Percentiles rank a stretch among this genome's conserved stretches.
Evolutionary conservation across 371 early-diverging fungal genomes (phyloP).

Genomic region (Mucor indicus): DNA sequence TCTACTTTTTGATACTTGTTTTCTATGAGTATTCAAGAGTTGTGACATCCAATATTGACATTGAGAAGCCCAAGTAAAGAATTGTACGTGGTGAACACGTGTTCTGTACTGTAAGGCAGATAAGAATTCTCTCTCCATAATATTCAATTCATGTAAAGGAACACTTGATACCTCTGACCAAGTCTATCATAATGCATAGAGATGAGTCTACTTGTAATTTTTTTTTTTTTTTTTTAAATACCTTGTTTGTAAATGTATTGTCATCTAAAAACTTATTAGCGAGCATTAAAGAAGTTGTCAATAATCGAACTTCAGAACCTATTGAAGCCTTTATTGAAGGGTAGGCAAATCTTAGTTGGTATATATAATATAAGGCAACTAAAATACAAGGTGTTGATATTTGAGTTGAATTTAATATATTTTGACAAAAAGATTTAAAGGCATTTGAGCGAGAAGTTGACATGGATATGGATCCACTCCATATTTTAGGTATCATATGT

Average conservation of each 20-base stretch:
- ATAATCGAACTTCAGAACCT: constrained; percentile 60
- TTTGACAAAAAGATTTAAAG: constrained; percentile 41
- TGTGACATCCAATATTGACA: constrained; percentile 31
- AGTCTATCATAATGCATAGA: constrained; percentile 29
- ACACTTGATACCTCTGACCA: constrained; percentile 69
- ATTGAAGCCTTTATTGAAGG: constrained; percentile 29
- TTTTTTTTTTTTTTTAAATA: no score
- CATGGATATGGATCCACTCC: constrained; percentile 29
- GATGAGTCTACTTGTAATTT: no score
- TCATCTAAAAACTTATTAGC: constrained; percentile 66
- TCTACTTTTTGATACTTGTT: neutral
- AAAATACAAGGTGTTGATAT: constrained; percentile 32
- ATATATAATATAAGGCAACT: constrained; percentile 35
- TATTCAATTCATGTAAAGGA: constrained; percentile 56
- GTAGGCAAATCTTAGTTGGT: constrained; percentile 27
- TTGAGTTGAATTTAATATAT: constrained; percentile 44
- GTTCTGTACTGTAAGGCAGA: constrained; percentile 50
- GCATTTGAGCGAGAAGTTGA: constrained; percentile 12
- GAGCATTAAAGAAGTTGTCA: constrained; percentile 60
- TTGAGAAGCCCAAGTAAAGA: constrained; percentile 29
- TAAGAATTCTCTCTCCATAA: constrained; percentile 72
- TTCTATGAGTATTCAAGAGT: neutral
- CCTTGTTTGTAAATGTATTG: constrained; percentile 63
- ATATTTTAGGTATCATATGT: constrained; percentile 46
- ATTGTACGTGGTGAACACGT: constrained; percentile 24